Evolutionary conservation across 345 rosid genomes (phyloP).

Genomic region (Reutealis trisperma): DNA sequence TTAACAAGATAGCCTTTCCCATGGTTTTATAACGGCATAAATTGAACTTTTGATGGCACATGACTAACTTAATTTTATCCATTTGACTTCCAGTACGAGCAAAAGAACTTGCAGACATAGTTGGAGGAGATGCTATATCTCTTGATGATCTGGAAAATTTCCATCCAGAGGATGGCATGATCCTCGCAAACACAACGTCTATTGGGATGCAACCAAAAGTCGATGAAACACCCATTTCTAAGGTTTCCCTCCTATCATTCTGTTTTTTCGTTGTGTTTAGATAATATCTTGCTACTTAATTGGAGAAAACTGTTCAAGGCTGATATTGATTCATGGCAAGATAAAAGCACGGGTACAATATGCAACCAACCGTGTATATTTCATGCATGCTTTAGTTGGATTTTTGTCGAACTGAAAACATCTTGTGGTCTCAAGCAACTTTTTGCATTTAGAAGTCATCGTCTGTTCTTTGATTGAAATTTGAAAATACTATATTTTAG

Average conservation of each 20-base stretch:
- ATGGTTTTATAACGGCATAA: neutral
- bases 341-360: neutral
- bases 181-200: constrained; percentile 91
- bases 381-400: neutral
- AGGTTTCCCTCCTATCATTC: constrained; percentile 45
- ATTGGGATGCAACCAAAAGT: constrained; percentile 95
- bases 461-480: neutral
- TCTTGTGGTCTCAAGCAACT: neutral
- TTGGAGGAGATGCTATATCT: constrained; percentile 80
- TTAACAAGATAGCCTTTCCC: neutral
- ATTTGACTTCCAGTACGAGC: constrained; percentile 61
- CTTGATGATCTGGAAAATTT: constrained; percentile 65
- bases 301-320: neutral
- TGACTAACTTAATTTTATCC: constrained; percentile 10
- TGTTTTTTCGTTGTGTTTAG: neutral
- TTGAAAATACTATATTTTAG: no score
- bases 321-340: neutral
- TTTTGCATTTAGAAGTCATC: neutral
- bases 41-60: constrained; percentile 19
- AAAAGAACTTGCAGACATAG: constrained; percentile 60
- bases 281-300: neutral
- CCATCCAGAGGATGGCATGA: constrained; percentile 75
- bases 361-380: neutral
- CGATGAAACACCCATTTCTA: constrained; percentile 78
- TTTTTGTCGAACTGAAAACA: neutral